phyloP scores from a whole-genome alignment of 2,329 filamentous ascomycete species.

The Ilyonectria mors-panacis region DNA sequence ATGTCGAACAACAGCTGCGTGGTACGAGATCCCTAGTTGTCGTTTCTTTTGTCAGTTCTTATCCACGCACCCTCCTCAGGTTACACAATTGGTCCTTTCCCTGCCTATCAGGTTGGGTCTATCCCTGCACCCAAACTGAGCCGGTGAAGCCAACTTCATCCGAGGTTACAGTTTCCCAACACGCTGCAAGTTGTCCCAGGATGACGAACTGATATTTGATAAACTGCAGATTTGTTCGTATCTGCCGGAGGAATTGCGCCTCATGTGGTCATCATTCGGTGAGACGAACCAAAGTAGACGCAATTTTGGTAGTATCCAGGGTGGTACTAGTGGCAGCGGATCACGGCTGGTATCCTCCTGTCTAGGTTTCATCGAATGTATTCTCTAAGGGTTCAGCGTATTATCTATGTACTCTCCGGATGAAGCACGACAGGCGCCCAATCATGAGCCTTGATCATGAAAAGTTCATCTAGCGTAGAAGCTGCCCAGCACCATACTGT shows the following conservation, averaged over 20 bases:
- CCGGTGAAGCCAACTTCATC: background rate
- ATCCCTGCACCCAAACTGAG: background rate
- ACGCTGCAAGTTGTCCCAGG: too few relatives aligned
- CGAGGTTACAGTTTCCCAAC: background rate
- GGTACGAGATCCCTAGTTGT: background rate
- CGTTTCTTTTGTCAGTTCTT: background rate
- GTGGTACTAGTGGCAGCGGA: background rate
- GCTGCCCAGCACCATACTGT: too few relatives aligned
- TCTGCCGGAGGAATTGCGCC: background rate
- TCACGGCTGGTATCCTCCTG: background rate
- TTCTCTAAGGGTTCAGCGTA: background rate
- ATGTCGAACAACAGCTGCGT: background rate
- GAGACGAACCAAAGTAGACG: background rate
- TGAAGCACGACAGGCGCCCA: background rate
- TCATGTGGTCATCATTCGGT: conserved; percentile 6
- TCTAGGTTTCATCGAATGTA: background rate
- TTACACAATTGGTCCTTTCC: background rate
- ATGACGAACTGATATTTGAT: background rate
- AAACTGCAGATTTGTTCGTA: background rate
- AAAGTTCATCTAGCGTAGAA: background rate
- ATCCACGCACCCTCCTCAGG: background rate
- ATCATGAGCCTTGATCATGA: background rate
- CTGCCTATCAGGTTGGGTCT: background rate
- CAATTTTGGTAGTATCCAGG: background rate
- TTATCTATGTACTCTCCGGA: background rate